Evolutionary conservation across 2,329 filamentous ascomycete species (phyloP).

Genomic region (Sphaerulina vaccinii): DNA sequence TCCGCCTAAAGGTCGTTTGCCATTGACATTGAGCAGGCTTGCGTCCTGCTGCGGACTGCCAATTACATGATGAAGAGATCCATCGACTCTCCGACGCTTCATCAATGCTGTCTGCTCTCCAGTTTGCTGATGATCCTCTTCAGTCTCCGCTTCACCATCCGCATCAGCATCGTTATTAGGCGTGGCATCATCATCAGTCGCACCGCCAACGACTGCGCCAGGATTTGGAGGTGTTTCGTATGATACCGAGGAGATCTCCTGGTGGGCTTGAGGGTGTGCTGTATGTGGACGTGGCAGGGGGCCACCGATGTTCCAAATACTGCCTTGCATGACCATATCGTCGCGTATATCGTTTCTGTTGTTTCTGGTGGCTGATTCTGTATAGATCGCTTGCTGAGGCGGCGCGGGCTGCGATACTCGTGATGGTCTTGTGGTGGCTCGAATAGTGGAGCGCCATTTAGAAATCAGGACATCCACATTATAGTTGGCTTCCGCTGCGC

Average conservation of each 20-base stretch:
- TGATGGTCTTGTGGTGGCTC: slow-evolving; percentile 23
- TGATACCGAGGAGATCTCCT: slow-evolving; percentile 13
- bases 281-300: slow-evolving; percentile 23
- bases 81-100: slow-evolving; percentile 18
- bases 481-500: slow-evolving; percentile 26
- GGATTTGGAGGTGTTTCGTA: slow-evolving; percentile 35
- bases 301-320: slow-evolving; percentile 29
- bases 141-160: slow-evolving; percentile 24
- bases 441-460: slow-evolving; percentile 32
- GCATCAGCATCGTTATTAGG: slow-evolving; percentile 22
- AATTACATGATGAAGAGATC: background rate
- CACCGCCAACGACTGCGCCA: slow-evolving; percentile 29
- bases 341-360: slow-evolving; percentile 12
- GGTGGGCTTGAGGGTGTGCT: slow-evolving; percentile 3
- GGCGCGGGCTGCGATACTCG: slow-evolving; percentile 2
- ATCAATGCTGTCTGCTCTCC: slow-evolving; percentile 19
- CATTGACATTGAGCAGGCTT: slow-evolving; percentile 1
- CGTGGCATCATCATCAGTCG: slow-evolving; percentile 23
- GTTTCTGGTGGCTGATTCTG: slow-evolving; percentile 12
- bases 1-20: slow-evolving; percentile 6
- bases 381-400: slow-evolving; percentile 4
- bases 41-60: background rate
- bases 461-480: slow-evolving; percentile 32
- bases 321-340: slow-evolving; percentile 33
- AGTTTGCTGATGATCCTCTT: slow-evolving; percentile 12